A percentile compares a stretch with the other conserved stretches of the same genome.
Evolutionary conservation across 331 rosid genomes (phyloP).

Genomic region (Rosa hybrid): DNA sequence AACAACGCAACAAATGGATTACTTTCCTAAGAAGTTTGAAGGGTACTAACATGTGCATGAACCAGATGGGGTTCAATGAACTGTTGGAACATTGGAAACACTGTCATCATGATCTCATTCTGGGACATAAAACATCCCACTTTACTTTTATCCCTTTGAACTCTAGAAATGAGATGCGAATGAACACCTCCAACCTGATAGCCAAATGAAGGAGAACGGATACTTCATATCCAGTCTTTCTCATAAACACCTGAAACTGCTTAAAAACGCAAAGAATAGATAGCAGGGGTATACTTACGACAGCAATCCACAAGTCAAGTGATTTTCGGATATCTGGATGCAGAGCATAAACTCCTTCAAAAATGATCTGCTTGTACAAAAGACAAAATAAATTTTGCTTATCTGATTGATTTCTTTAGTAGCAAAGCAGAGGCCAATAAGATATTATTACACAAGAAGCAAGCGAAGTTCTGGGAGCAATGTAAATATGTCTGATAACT

Average conservation of each 20-base stretch:
- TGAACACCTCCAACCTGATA: slow-evolving; percentile 98
- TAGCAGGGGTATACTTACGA: slow-evolving; percentile 60
- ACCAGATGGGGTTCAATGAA: slow-evolving; percentile 99
- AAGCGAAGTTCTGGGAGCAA: slow-evolving; percentile 20
- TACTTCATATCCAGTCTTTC: slow-evolving; percentile 9
- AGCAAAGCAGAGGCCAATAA: not conserved
- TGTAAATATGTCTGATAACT: slow-evolving; percentile 37
- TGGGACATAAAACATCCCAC: slow-evolving; percentile 91
- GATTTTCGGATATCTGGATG: slow-evolving; percentile 94
- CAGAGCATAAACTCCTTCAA: slow-evolving; percentile 97
- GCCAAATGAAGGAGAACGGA: slow-evolving; percentile 20
- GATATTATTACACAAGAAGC: slow-evolving; percentile 21
- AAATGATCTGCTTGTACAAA: slow-evolving; percentile 60
- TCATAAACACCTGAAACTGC: slow-evolving; percentile 7
- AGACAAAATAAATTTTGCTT: slow-evolving; percentile 19
- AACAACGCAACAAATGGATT: not conserved
- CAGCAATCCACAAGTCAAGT: slow-evolving; percentile 98
- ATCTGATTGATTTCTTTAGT: not conserved
- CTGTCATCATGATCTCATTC: slow-evolving; percentile 94
- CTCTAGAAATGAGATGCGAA: slow-evolving; percentile 97
- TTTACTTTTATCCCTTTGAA: slow-evolving; percentile 96
- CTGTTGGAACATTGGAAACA: slow-evolving; percentile 98
- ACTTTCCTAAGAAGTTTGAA: slow-evolving; percentile 10
- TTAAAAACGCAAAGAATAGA: slow-evolving; percentile 11
- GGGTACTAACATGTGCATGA: slow-evolving; percentile 88